A percentile compares a stretch with the other conserved stretches of the same genome.
phyloP scores from a whole-genome alignment of 345 rosid genomes.

The Dovyalis caffra region DNA sequence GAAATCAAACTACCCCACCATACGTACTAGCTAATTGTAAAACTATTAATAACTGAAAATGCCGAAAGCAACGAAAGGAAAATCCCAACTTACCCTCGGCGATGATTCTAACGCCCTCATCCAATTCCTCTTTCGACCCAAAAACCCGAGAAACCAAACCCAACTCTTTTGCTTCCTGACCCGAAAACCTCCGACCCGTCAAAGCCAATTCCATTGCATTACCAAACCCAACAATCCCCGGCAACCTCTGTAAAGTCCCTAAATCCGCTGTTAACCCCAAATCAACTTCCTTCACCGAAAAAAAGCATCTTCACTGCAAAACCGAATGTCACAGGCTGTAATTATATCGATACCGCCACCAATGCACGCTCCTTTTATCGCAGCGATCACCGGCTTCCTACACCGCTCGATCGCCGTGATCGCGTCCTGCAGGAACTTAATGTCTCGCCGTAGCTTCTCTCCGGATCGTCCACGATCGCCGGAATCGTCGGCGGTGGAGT shows the following conservation, averaged over 20 bases:
- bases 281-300: conserved; percentile 82
- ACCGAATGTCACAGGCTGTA: conserved; percentile 82
- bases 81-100: conserved; percentile 55
- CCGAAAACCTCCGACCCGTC: conserved; percentile 63
- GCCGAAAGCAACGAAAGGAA: background rate
- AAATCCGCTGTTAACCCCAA: conserved; percentile 76
- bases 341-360: conserved; percentile 69
- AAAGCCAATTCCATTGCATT: conserved; percentile 70
- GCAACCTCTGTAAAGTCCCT: conserved; percentile 84
- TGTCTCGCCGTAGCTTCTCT: conserved; percentile 52
- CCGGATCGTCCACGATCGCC: conserved; percentile 51
- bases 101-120: conserved; percentile 38
- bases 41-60: background rate
- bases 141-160: conserved; percentile 75
- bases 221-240: conserved; percentile 66
- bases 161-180: conserved; percentile 65
- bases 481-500: conserved; percentile 14
- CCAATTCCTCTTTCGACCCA: conserved; percentile 55
- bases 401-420: conserved; percentile 74
- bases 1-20: no score
- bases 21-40: no score
- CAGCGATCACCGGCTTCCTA: conserved; percentile 76
- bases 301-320: conserved; percentile 54
- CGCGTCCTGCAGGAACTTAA: conserved; percentile 65
- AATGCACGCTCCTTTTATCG: conserved; percentile 71